Evolutionary conservation across 2,329 filamentous ascomycete species (phyloP).

Genomic region (Colletotrichum liriopes): DNA sequence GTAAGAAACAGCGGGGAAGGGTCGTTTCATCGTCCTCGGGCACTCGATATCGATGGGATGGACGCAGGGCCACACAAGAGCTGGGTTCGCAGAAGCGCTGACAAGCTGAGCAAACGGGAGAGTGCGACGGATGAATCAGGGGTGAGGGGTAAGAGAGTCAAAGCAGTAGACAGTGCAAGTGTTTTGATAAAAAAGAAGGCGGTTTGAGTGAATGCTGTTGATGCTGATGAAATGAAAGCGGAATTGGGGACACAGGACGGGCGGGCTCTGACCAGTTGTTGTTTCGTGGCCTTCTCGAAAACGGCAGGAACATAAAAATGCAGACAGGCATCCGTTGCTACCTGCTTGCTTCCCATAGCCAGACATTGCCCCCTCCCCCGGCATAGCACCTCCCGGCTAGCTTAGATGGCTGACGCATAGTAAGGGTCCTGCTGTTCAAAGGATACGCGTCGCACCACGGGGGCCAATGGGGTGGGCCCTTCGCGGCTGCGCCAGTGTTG

Average conservation of each 20-base stretch:
- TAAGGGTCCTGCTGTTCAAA: conserved; percentile 1
- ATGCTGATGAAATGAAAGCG: not conserved
- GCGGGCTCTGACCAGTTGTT: conserved; percentile 19
- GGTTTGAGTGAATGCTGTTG: not conserved
- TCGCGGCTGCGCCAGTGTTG: conserved; percentile 10
- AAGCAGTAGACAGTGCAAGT: not conserved
- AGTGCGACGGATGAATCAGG: not conserved
- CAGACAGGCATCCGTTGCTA: conserved; percentile 12
- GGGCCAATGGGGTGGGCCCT: conserved; percentile 5
- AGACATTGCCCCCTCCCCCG: not conserved
- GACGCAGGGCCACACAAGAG: conserved; percentile 19
- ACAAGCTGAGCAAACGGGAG: conserved; percentile 2
- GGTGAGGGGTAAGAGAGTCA: not conserved
- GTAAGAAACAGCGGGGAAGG: conserved; percentile 38
- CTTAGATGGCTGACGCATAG: not conserved
- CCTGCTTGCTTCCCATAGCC: not conserved
- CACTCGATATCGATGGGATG: conserved; percentile 25
- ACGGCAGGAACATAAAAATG: conserved; percentile 30
- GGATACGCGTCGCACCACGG: not conserved
- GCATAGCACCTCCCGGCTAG: not conserved
- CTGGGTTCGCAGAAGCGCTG: conserved; percentile 1
- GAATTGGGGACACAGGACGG: conserved; percentile 15
- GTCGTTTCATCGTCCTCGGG: conserved; percentile 29
- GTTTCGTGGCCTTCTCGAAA: conserved; percentile 43
- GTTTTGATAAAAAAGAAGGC: not conserved